These are phyloP conservation scores for Hyaloscypha variabilis DNA, from an alignment of 495 filamentous ascomycete species.

Conservation along the genomic window DNA sequence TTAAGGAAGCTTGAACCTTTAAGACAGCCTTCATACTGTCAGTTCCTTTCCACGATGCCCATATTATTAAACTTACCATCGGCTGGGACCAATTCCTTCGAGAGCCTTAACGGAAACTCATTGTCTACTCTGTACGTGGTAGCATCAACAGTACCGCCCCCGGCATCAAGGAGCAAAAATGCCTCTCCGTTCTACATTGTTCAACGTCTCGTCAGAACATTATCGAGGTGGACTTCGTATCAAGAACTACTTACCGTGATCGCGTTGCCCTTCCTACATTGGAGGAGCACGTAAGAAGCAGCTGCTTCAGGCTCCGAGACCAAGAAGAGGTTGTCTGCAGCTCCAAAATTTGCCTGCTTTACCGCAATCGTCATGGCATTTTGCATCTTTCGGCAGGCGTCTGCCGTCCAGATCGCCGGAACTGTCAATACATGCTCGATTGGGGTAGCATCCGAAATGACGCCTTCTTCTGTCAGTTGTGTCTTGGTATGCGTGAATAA, in stretches of 20 bases:
- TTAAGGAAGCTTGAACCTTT: constrained; percentile 23
- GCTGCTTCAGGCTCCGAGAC: constrained; percentile 41
- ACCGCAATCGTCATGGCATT: constrained; percentile 34
- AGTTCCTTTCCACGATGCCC: neutral
- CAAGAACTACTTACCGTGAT: constrained; percentile 8
- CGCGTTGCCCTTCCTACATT: constrained; percentile 19
- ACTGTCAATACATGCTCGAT: constrained; percentile 36
- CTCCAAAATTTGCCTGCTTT: constrained; percentile 25
- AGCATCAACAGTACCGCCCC: constrained; percentile 47
- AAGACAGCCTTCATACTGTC: constrained; percentile 1
- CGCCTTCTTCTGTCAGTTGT: constrained; percentile 19
- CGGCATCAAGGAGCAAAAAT: constrained; percentile 36
- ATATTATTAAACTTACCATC: constrained; percentile 4
- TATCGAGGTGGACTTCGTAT: neutral
- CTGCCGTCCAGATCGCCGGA: constrained; percentile 35
- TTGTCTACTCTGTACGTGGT: constrained; percentile 42
- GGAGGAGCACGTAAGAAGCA: constrained; percentile 32
- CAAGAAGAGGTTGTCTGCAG: constrained; percentile 33
- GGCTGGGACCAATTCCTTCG: constrained; percentile 5
- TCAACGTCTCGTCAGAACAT: neutral
- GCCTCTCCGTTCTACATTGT: constrained; percentile 19
- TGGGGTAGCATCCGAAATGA: constrained; percentile 7
- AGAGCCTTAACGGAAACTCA: constrained; percentile 33
- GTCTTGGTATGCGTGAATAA: constrained; percentile 28
- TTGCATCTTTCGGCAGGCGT: constrained; percentile 37